Base-by-base conservation (phyloP, 2,329 filamentous ascomycete species). In the Dactylellina leptospora region DNA sequence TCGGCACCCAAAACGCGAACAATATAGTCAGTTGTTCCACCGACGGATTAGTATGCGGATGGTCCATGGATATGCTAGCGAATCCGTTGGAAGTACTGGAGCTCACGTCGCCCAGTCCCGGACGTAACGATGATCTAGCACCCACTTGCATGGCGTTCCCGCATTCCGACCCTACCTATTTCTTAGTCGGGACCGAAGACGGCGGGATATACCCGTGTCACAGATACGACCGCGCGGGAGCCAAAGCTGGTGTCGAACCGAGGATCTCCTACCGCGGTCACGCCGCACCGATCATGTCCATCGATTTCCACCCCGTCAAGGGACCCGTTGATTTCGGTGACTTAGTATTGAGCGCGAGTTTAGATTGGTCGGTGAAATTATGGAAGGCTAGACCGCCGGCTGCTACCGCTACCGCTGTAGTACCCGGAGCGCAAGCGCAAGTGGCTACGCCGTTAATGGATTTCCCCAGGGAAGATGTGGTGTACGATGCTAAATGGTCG, bases 11-110 rank as follows among this genome's bases (percentile, higher is more conserved):
- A 78, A 99, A 99, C 79, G 95, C 95, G 69, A 96, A 97, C 82
- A 99, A 97, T 80, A 96, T 99, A 79, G 90, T 99, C 76, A 97
- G 93, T 30, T 93, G 92, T 79, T 97, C 92, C 0, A 99, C 95
- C 0, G 95, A 99, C 78, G 95, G 95, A 60, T 92, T 96, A 8
- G 92, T 97, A 42, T 99, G 95, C 80, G 91, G 93, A 50, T 99
- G 95, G 95, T 93, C 91, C 61, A 92, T 97, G 74, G 96, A 99
- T 80, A 97, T 99, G 87, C 90, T 99, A 72, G 92, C 93, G 0
- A 92, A 97, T 80, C 95, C 95, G 0, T 93, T 97, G 80, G 95
- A 99, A 82, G 89, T 92, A 61, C 86, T 99, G 42, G 92, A 96
- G 77, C 85, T 99, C 10, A 89, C 88, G 70, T 91, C 92, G 1